Base-by-base conservation (phyloP, 768 basidiomycete genomes). In the Boletus pseudo-olivaceus region DNA sequence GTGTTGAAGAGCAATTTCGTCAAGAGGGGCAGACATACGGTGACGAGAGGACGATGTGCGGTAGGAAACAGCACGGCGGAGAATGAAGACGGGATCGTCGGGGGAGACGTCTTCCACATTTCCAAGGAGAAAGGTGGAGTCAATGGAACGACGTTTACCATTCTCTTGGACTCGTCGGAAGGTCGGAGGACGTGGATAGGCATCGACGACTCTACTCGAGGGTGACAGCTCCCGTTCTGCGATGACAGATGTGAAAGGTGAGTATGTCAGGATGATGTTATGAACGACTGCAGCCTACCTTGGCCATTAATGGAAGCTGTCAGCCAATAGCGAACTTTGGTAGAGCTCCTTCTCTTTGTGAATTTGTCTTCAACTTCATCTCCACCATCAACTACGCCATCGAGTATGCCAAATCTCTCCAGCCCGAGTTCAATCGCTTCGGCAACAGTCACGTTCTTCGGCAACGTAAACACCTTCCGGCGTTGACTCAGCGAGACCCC, bases 351-450 rank as follows among this genome's bases (percentile, higher is more conserved):
- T 54, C 94, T 77, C 73, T 93, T 93, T 7, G 82, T 78, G 33
- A 85, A 76, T 67, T 96, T 94, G 67, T 98, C 96, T 71, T 99
- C 97, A 1, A 99, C 82, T 64, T 98, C 96, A 68, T 99, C 97
- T 1, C 97, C 97, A 2, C 97, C 97, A 68, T 98, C 95, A 3
- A 98, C 96, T 2, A 99, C 93, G n/a, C 95, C 97, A 37, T 97
- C 96, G 34, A 82, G 75, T 52, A 99, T 97, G 3, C 97, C 97
- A 65, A 98, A 98, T 54, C 93, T 75, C 65, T 98, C 97, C 58
- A 99, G 67, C 6, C 88, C 90, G 35, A 90, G 76, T 69, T 99
- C 97, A 37, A 97, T 93, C 14, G 95, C 94, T 71, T 99, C 97
- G 0, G 94, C 92, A 4, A 98, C 97, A 0, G 93, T 98, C 34